A percentile compares a stretch with the other conserved stretches of the same genome.
Evolutionary conservation across 495 filamentous ascomycete species (phyloP).

Genomic region (Trichocladium uniseriatum): DNA sequence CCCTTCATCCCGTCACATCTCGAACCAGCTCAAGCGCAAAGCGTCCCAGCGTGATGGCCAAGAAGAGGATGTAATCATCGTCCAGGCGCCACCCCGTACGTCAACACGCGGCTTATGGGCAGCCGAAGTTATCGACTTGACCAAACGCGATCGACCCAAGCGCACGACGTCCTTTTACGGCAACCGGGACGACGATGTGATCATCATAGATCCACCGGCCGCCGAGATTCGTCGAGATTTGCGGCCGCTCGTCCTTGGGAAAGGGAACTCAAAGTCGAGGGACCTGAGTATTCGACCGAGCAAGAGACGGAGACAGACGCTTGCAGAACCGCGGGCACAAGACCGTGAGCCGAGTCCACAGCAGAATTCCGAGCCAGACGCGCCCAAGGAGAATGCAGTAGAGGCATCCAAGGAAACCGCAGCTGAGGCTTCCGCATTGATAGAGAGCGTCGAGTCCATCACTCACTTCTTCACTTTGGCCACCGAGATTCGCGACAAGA

Average conservation of each 20-base stretch:
- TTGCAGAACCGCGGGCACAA: background rate
- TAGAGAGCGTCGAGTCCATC: background rate
- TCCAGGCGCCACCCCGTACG: background rate
- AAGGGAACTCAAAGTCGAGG: too few species aligned
- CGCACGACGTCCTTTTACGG: background rate
- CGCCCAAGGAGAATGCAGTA: background rate
- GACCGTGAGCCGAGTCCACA: background rate
- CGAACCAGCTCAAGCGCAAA: background rate
- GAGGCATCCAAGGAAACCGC: background rate
- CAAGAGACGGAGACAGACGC: background rate
- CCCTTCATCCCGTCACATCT: background rate
- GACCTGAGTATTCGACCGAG: background rate
- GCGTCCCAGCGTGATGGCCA: background rate
- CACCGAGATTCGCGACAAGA: conserved; percentile 28
- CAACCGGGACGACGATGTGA: conserved; percentile 4
- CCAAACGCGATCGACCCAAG: background rate
- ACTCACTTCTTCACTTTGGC: conserved; percentile 20
- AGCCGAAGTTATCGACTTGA: background rate
- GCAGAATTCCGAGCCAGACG: background rate
- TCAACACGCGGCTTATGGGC: background rate
- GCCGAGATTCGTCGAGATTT: background rate
- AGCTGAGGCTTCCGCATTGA: background rate
- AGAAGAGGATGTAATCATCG: background rate
- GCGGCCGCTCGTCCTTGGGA: background rate
- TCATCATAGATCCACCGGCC: background rate